Conservation (phyloP, 805 yeast species). For the Millerago galiae region DNA sequence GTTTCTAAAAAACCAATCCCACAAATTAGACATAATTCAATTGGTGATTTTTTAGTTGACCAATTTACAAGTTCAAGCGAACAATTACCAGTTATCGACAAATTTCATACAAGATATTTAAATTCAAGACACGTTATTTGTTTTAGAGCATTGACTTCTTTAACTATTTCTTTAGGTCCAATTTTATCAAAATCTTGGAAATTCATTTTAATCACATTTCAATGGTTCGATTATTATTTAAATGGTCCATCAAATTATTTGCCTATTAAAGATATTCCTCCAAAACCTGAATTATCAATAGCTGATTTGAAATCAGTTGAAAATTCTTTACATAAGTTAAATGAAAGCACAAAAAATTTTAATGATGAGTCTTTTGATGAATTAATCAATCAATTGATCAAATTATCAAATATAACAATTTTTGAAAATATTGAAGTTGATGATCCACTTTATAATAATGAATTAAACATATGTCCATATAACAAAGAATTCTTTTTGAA, state of each 20-base stretch:
- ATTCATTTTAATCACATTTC: slow-evolving; percentile 53
- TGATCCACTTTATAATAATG: slow-evolving; percentile 21
- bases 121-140: slow-evolving; percentile 68
- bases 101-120: slow-evolving; percentile 37
- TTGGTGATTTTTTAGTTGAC: slow-evolving; percentile 48
- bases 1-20: slow-evolving; percentile 23
- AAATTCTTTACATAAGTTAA: slow-evolving; percentile 49
- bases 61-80: slow-evolving; percentile 22
- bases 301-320: slow-evolving; percentile 49
- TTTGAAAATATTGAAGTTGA: slow-evolving; percentile 8
- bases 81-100: slow-evolving; percentile 3
- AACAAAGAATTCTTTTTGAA: slow-evolving; percentile 51
- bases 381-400: slow-evolving; percentile 41
- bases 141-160: slow-evolving; percentile 68
- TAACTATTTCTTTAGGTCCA: slow-evolving; percentile 80
- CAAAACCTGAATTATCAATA: slow-evolving; percentile 34
- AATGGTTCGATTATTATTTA: slow-evolving; percentile 72
- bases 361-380: slow-evolving; percentile 42
- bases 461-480: slow-evolving; percentile 37
- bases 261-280: slow-evolving; percentile 34
- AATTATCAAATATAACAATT: slow-evolving; percentile 30
- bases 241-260: slow-evolving; percentile 46
- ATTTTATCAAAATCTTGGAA: slow-evolving; percentile 65
- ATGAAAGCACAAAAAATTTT: slow-evolving; percentile 55
- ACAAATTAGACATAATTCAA: slow-evolving; percentile 29